Base-by-base conservation (phyloP, 345 rosid species). In the Dovyalis caffra region DNA sequence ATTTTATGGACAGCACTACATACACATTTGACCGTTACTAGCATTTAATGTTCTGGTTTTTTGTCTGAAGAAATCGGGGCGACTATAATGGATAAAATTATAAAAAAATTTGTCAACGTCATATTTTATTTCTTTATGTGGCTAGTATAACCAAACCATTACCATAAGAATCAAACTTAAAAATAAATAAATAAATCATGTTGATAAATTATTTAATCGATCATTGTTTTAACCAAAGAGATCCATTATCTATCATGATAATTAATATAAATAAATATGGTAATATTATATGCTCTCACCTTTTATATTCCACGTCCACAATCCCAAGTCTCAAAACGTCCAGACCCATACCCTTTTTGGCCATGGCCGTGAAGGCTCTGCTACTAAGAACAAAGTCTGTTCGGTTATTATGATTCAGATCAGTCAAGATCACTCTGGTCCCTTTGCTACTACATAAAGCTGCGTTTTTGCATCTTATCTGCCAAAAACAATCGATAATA, bases 311-410 rank as follows among this genome's bases (percentile, higher is more conserved):
- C 4, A 89, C 86, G 43, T 91, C 96, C 49, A 90, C 87, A 40
- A 87, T 37, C 37, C 94, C 92, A 29, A 60, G 90, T 83, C 83
- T 86, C 79, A 88, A 82, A 74, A 91, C 77, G 64, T 81, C 75
- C 34, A 26, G 80, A 76, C 77, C 87, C 76, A 76, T 83, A 58
- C 90, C 96, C 29, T 69, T 0, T 35, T 81, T 90, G 66, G 98
- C 93, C 98, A 95, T 91, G 70, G 92, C 94, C 72, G 69, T 73
- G 80, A 90, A 93, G 58, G 95, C 99, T 83, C 89, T 83, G 85
- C 91, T 87, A 79, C 96, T 95, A 7, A 95, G 88, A 57, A 91
- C 94, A 64, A 95, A 84, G 38, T 85, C 98, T 0, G 99, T 93
- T 29, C 80, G 72, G 83, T 93, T 95, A 64, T 47, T 81, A 9